Evolutionary conservation across 768 basidiomycete species (phyloP).

Genomic region (Tulasnella sp.): DNA sequence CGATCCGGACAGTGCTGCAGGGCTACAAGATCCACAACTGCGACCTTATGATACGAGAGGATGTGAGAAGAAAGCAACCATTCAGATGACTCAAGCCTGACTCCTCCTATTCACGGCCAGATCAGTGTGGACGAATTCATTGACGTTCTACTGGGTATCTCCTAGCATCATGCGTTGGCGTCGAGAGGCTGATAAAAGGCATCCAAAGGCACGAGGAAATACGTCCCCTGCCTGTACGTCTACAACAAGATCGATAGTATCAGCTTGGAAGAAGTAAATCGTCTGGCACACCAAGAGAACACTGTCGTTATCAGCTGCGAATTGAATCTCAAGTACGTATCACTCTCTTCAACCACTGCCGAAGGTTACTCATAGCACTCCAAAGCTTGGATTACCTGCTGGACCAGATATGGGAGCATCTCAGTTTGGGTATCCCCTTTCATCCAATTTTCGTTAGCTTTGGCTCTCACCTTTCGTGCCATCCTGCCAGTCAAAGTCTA

Average conservation of each 20-base stretch:
- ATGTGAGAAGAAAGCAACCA: conserved; percentile 41
- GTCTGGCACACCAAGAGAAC: conserved; percentile 65
- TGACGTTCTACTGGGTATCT: conserved; percentile 92
- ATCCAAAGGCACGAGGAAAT: conserved; percentile 71
- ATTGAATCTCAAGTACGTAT: conserved; percentile 70
- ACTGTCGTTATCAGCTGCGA: conserved; percentile 96
- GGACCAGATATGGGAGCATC: conserved; percentile 32
- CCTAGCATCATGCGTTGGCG: conserved; percentile 4
- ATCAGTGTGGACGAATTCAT: conserved; percentile 95
- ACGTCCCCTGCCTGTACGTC: conserved; percentile 87
- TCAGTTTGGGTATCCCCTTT: neutral
- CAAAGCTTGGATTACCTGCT: conserved; percentile 30
- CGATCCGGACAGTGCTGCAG: conserved; percentile 82
- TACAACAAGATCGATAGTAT: conserved; percentile 96
- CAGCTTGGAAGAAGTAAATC: conserved; percentile 70
- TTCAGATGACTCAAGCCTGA: conserved; percentile 12
- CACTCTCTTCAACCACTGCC: neutral
- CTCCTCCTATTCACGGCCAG: conserved; percentile 34
- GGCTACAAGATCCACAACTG: conserved; percentile 90
- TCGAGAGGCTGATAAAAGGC: neutral
- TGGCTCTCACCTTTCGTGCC: neutral
- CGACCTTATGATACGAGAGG: conserved; percentile 97
- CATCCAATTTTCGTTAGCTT: neutral
- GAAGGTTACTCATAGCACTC: neutral
- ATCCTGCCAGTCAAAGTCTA: conserved; percentile 67